Percentiles rank a stretch among this genome's conserved stretches.
phyloP scores from a whole-genome alignment of 345 rosid species.

The Bruguiera sexangula region DNA sequence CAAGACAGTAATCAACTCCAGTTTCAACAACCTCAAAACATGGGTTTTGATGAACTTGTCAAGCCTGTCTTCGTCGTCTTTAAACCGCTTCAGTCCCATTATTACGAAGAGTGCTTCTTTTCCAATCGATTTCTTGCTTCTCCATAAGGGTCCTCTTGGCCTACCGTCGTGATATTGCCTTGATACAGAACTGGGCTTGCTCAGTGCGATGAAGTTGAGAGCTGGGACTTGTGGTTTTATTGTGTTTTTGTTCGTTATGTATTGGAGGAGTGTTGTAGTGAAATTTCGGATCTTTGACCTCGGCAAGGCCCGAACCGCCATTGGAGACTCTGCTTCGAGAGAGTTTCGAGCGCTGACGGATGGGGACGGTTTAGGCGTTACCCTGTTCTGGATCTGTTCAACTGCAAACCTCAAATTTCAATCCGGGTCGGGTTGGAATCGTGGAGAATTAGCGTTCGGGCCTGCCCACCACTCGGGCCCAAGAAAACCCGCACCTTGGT shows the following conservation, averaged over 20 bases:
- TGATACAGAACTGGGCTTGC: conserved; percentile 29
- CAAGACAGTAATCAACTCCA: conserved; percentile 77
- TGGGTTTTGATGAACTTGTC: conserved; percentile 59
- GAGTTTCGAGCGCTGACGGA: neutral
- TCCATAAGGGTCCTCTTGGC: conserved; percentile 94
- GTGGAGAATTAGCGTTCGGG: too few species aligned
- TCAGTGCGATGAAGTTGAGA: neutral
- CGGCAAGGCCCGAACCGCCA: conserved; percentile 52
- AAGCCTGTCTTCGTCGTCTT: conserved; percentile 69
- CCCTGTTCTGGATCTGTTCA: too few species aligned
- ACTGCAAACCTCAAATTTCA: too few species aligned
- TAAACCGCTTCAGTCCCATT: conserved; percentile 73
- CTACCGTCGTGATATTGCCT: conserved; percentile 80
- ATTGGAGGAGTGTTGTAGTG: conserved; percentile 34
- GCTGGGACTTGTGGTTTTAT: conserved; percentile 20
- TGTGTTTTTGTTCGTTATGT: conserved; percentile 12
- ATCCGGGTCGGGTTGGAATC: too few species aligned
- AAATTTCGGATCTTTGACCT: conserved; percentile 40
- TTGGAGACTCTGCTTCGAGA: neutral
- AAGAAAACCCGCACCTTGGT: too few species aligned
- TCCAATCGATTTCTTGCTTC: conserved; percentile 84
- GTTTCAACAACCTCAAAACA: conserved; percentile 72
- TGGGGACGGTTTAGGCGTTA: too few species aligned
- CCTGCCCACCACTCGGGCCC: too few species aligned
- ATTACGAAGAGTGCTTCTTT: conserved; percentile 80